Conservation (phyloP, 2,329 filamentous ascomycete genomes). For the Arthrobotrys entomopaga region DNA sequence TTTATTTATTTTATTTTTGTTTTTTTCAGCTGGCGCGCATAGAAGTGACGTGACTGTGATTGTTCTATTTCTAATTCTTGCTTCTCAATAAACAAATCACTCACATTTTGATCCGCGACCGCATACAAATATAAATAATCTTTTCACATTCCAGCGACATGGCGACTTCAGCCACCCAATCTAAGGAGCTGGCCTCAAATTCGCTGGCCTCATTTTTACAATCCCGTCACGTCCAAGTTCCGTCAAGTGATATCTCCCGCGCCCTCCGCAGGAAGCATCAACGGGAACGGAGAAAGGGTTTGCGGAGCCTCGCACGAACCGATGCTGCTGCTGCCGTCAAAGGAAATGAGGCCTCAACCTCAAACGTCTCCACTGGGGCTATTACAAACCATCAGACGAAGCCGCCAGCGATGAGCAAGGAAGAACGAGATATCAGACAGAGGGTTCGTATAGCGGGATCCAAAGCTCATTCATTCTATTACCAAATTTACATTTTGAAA, state of each 20-base stretch:
- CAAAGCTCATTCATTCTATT: background rate
- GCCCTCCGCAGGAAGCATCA: conserved; percentile 49
- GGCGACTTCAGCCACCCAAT: conserved; percentile 41
- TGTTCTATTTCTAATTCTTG: conserved; percentile 13
- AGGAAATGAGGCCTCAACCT: background rate
- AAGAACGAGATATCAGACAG: conserved; percentile 45
- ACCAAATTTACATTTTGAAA: conserved; percentile 20
- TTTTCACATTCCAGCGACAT: conserved; percentile 1
- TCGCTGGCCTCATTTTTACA: conserved; percentile 37
- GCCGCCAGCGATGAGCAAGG: conserved; percentile 30
- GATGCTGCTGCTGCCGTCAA: conserved; percentile 16
- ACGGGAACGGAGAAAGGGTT: conserved; percentile 38
- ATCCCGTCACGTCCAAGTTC: conserved; percentile 38
- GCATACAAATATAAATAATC: background rate
- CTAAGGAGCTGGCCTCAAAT: conserved; percentile 38
- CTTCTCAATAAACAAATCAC: conserved; percentile 20
- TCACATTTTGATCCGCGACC: background rate
- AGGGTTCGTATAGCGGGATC: conserved; percentile 32
- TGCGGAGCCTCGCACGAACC: conserved; percentile 11
- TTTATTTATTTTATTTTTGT: no score
- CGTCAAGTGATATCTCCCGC: conserved; percentile 39
- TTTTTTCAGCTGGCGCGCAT: background rate
- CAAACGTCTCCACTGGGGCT: conserved; percentile 5
- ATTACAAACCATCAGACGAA: conserved; percentile 23
- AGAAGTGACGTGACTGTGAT: no score